Evolutionary conservation across 2,329 filamentous ascomycete genomes (phyloP).

Genomic region (Waltergamsia citrina): DNA sequence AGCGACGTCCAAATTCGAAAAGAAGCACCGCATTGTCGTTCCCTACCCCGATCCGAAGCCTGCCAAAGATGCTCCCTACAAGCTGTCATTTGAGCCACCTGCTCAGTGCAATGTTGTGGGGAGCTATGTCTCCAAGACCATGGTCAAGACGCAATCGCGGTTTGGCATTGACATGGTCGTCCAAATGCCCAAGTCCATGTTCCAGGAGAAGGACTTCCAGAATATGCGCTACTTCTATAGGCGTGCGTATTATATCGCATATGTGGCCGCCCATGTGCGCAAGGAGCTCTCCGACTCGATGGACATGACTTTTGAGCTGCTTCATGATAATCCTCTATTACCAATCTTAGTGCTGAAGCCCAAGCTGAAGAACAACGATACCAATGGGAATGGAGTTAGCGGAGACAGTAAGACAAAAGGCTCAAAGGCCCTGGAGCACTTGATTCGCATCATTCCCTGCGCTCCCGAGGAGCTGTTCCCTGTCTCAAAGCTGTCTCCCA

Average conservation of each 20-base stretch:
- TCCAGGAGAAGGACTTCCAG: conserved; percentile 91
- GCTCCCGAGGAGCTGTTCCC: conserved; percentile 62
- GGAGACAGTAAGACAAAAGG: no score
- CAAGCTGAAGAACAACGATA: conserved; percentile 12
- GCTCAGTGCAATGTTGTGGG: conserved; percentile 78
- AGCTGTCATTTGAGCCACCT: conserved; percentile 68
- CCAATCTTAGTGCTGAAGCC: conserved; percentile 50
- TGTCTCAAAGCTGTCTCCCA: conserved; percentile 58
- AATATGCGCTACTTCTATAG: conserved; percentile 95
- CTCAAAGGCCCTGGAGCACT: conserved; percentile 24
- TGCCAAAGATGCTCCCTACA: conserved; percentile 67
- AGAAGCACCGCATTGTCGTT: conserved; percentile 57
- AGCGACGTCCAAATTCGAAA: conserved; percentile 58
- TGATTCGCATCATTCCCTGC: conserved; percentile 70
- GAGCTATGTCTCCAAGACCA: conserved; percentile 71
- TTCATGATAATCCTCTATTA: conserved; percentile 67
- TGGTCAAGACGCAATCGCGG: conserved; percentile 50
- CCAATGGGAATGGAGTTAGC: conserved; percentile 7
- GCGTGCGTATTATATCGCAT: conserved; percentile 82
- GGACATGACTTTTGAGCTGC: conserved; percentile 51
- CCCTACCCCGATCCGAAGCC: conserved; percentile 82
- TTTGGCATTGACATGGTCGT: conserved; percentile 74
- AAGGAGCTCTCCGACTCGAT: conserved; percentile 42
- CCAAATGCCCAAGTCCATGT: conserved; percentile 69
- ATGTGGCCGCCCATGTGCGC: conserved; percentile 63